A percentile compares a stretch with the other conserved stretches of the same genome.
phyloP scores from a whole-genome alignment of 1,139 yeast genomes.

The Arxiozyma slooffiae region DNA sequence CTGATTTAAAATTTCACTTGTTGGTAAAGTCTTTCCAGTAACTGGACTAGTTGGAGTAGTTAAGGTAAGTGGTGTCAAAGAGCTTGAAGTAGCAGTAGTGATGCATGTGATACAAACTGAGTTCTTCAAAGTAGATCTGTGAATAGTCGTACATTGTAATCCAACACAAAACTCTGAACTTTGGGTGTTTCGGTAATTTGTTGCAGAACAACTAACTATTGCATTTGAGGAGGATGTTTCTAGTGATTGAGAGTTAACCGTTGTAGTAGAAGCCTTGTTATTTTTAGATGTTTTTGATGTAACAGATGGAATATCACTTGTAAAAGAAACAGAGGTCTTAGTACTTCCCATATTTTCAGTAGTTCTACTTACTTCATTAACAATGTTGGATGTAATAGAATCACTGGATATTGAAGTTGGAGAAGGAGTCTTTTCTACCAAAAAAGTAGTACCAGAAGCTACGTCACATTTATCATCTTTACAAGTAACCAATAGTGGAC shows the following conservation, averaged over 20 bases:
- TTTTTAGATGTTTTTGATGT: not conserved
- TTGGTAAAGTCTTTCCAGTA: not conserved
- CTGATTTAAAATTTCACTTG: not conserved
- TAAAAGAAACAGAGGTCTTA: not conserved
- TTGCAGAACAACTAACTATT: not conserved
- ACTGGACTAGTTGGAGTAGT: not conserved
- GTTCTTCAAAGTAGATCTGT: conserved; percentile 7
- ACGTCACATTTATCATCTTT: not conserved
- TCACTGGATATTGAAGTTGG: not conserved
- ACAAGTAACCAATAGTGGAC: conserved; percentile 24
- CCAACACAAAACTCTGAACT: not conserved
- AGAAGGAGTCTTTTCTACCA: not conserved
- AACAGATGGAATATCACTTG: not conserved
- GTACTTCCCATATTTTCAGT: not conserved
- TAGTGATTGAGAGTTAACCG: not conserved
- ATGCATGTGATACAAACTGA: not conserved
- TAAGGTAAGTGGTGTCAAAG: not conserved
- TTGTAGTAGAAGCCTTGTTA: not conserved
- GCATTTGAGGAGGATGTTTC: not conserved
- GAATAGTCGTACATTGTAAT: not conserved
- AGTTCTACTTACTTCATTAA: too few species aligned
- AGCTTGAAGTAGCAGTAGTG: not conserved
- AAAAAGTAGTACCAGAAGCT: not conserved
- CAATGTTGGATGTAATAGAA: not conserved
- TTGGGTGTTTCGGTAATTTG: not conserved